Evolutionary conservation across 2,329 filamentous ascomycete genomes (phyloP).

Genomic region (Aotearoamyces nothofagi): DNA sequence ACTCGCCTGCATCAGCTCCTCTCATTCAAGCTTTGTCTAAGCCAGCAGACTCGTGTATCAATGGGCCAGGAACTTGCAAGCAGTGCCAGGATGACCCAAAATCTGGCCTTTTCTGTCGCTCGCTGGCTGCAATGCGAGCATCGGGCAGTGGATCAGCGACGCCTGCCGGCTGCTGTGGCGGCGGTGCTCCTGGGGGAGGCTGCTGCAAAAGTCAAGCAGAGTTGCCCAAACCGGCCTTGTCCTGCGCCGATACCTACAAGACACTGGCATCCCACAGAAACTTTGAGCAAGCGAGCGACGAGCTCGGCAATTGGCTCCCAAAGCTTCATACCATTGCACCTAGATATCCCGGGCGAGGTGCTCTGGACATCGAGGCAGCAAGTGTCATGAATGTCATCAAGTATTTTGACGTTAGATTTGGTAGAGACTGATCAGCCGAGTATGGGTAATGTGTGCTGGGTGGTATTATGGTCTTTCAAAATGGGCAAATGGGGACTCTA

Average conservation of each 20-base stretch:
- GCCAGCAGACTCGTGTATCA: conserved; percentile 20
- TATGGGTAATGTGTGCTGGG: too few relatives aligned
- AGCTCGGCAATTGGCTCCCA: conserved; percentile 62
- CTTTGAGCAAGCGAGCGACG: conserved; percentile 58
- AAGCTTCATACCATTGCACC: conserved; percentile 46
- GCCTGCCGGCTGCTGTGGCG: conserved; percentile 45
- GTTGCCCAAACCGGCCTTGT: conserved; percentile 31
- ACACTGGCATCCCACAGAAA: conserved; percentile 63
- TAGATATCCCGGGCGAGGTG: conserved; percentile 26
- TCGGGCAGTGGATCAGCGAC: conserved; percentile 15
- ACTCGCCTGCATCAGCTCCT: conserved; percentile 2
- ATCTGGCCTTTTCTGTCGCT: conserved; percentile 71
- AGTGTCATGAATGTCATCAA: conserved; percentile 78
- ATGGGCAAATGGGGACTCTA: too few relatives aligned
- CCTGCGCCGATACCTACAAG: conserved; percentile 65
- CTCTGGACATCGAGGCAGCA: conserved; percentile 67
- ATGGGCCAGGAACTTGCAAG: conserved; percentile 63
- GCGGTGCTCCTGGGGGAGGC: conserved; percentile 39
- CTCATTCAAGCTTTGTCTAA: background rate
- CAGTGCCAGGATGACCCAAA: conserved; percentile 67
- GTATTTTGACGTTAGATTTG: conserved; percentile 65
- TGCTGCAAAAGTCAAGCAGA: conserved; percentile 38
- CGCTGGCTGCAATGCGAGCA: conserved; percentile 47
- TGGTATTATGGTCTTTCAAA: too few relatives aligned
- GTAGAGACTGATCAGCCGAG: conserved; percentile 27